Evolutionary conservation across 441 rosid genomes (phyloP).

Genomic region (Jatropha podagrica): DNA sequence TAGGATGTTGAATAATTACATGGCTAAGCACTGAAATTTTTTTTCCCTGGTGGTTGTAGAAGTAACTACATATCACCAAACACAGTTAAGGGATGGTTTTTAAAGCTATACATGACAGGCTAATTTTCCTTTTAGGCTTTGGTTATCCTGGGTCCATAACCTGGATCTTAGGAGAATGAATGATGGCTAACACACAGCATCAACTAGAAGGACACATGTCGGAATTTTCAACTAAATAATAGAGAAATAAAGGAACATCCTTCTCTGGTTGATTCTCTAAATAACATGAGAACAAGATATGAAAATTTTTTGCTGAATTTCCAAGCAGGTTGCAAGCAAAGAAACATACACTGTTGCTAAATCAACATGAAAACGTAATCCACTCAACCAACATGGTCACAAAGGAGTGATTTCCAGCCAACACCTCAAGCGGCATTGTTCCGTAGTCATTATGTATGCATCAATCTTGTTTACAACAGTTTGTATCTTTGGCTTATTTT

Average conservation of each 20-base stretch:
- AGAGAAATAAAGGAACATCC: neutral
- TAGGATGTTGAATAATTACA: neutral
- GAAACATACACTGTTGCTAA: constrained; percentile 73
- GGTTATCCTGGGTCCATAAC: neutral
- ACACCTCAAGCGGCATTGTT: constrained; percentile 93
- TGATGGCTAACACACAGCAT: neutral
- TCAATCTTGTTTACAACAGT: constrained; percentile 90
- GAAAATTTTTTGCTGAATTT: constrained; percentile 11
- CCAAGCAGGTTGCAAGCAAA: constrained; percentile 20
- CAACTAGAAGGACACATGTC: neutral
- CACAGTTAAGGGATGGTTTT: neutral
- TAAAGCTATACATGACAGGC: no score
- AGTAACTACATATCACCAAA: neutral
- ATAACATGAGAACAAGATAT: neutral
- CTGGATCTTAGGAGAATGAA: neutral
- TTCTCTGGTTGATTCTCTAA: neutral
- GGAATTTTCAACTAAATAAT: neutral
- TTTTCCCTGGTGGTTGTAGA: neutral
- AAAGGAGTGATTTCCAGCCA: constrained; percentile 91
- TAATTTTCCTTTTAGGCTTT: neutral
- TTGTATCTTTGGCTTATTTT: constrained; percentile 83
- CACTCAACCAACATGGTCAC: constrained; percentile 84
- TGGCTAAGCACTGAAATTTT: neutral
- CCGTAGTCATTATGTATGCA: constrained; percentile 82
- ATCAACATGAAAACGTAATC: constrained; percentile 81